Base-by-base conservation (phyloP, 805 yeast genomes). In the Candida bentonensis region DNA sequence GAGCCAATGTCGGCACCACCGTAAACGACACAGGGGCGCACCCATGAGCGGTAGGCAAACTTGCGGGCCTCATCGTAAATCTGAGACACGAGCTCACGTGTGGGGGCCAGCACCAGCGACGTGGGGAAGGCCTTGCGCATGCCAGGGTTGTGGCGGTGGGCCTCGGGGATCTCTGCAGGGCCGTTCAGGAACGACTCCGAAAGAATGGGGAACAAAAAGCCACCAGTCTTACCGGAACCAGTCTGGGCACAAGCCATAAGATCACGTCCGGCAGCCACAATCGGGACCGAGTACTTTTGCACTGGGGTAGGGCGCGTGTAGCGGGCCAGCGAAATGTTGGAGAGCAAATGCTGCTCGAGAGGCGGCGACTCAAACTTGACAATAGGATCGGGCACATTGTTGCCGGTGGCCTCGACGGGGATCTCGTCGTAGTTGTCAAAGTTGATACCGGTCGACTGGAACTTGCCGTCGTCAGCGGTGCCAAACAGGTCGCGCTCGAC, bases 211-310 rank as follows among this genome's bases (percentile, higher is more conserved):
- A 92, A 92, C 63, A 92, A 72, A 76, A 92, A 92, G 54, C 98
- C 99, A 75, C 97, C 98, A 62, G 99, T 92, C 72, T 92, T 92
- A 77, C 99, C 99, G 47, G 97, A 88, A 81, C 95, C 95, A 55
- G 95, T 85, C 72, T 86, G 95, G 48, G 95, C 95, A 76, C 95
- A 86, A 28, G 95, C 95, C 95, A 85, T 86, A 68, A 85, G 74
- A 67, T 85, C 95, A 68, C 95, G 78, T 58, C 88, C 86, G 48
- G 71, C 78, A 48, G 89, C 85, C 53, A 86, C 89, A 52, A 86
- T 85, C 53, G 95, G 95, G 51, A 86, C 82, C 40, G 95, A 86
- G 73, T 85, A 85, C 68, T 86, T 86, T 65, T 85, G 95, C 47
- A 85, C 95, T 43, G 95, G 98, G 27, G 99, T 92, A 61, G 98